Evolutionary conservation across 2,329 filamentous ascomycete species (phyloP), one percentile per base, ranked within the genome.

Genomic region (Fusarium musae): DNA sequence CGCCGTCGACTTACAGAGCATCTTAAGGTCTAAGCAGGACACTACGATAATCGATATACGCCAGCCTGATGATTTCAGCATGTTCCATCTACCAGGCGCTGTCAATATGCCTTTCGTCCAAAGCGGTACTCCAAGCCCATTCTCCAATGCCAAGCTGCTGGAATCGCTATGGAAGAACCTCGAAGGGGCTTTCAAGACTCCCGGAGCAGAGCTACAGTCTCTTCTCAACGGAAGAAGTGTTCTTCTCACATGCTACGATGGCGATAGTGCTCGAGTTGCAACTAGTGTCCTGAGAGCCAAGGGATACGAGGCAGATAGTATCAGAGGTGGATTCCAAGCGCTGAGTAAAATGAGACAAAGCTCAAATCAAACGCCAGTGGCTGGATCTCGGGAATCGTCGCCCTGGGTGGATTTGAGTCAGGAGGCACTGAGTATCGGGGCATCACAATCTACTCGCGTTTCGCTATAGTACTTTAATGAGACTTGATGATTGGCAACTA

Each of bases 201-300:
- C 78, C 1, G 56, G 66, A 15, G 47, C 68, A 17, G 72, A 78
- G 2, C 17, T 81, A 0, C 26, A 71, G 28, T 40, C 62, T 4
- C 63, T 78, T 15, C 64, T 84, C 3, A 47, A 66, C 11, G 79
- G 72, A 8, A 82, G 81, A 61, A 81, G 81, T 10, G 75, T 87
- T 17, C 73, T 89, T 16, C 73, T 89, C 15, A 75, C 87, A 15
- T 89, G 87, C 75, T 89, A 89, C 58, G 81, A 87, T 52, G 88
- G 88, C 6, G 87, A 90, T 64, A 86, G 84, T 36, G 83, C 87
- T 9, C 82, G 88, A 1, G 83, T 90, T 9, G 88, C 87, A 6
- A 86, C 86, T 5, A 88, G 87, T 59, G 83, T 90, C 6, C 76
- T 90, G 53, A 81, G 87, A 9, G 86, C 85, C 1, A 87, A 86